These are phyloP conservation scores for Fusarium solani-melongenae DNA, from an alignment of 2,329 filamentous ascomycete species.

Conservation along the genomic window DNA sequence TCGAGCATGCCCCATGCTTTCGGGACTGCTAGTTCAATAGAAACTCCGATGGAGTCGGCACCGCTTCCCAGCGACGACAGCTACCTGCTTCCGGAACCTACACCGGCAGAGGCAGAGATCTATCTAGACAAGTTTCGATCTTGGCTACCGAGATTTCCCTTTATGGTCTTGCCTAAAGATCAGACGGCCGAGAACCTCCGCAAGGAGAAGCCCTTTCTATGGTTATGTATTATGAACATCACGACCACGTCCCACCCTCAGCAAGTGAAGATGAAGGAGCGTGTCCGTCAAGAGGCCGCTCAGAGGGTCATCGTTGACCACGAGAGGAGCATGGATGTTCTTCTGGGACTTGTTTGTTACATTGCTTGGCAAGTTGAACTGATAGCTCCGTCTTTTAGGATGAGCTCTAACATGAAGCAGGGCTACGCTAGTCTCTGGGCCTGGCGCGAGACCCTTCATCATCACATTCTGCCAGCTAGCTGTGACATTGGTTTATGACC, in stretches of 20 bases:
- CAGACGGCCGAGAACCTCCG: conserved; percentile 54
- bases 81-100: conserved; percentile 44
- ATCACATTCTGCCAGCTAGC: conserved; percentile 57
- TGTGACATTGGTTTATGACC: conserved; percentile 56
- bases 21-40: conserved; percentile 3
- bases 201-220: conserved; percentile 59
- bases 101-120: conserved; percentile 51
- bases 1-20: conserved; percentile 18
- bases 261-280: conserved; percentile 53
- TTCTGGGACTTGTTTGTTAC: conserved; percentile 61
- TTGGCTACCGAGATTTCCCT: conserved; percentile 57
- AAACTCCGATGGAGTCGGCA: conserved; percentile 9
- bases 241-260: conserved; percentile 55
- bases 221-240: conserved; percentile 60
- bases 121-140: conserved; percentile 55
- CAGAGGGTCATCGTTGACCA: conserved; percentile 59
- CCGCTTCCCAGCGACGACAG: conserved; percentile 30
- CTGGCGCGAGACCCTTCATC: conserved; percentile 56
- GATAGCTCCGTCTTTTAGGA: too few species aligned
- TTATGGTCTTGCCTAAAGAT: conserved; percentile 53
- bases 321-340: conserved; percentile 63
- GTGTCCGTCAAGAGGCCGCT: conserved; percentile 56
- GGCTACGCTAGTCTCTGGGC: conserved; percentile 52
- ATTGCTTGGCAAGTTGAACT: conserved; percentile 55
- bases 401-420: conserved; percentile 38